phyloP scores from a whole-genome alignment of 371 early-diverging fungal species.

The Chytridium lagenaria region DNA sequence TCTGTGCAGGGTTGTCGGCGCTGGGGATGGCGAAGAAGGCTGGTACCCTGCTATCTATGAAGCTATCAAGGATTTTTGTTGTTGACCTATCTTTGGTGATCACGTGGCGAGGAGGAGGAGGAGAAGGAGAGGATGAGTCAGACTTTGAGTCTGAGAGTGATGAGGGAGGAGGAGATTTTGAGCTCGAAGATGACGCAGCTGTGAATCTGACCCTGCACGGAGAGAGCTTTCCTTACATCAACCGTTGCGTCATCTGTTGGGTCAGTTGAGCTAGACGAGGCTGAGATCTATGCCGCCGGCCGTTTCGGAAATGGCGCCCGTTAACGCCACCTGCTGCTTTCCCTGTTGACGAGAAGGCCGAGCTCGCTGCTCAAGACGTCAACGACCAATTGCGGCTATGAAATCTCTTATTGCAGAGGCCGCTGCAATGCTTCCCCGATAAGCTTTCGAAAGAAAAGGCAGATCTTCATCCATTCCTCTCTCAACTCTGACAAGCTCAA shows the following conservation, averaged over 20 bases:
- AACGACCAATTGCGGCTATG: neutral
- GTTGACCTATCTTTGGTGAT: neutral
- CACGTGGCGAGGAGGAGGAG: constrained; percentile 22
- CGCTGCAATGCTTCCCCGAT: neutral
- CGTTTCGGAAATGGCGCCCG: neutral
- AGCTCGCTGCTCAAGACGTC: neutral
- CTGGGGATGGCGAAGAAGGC: constrained; percentile 2
- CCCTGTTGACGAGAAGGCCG: neutral
- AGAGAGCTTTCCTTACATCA: neutral
- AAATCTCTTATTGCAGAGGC: neutral
- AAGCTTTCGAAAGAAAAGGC: neutral
- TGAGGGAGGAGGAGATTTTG: constrained; percentile 12
- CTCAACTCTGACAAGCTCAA: neutral
- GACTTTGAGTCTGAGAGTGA: neutral
- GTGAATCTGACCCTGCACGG: too few relatives aligned
- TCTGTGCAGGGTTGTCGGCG: neutral
- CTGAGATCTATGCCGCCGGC: neutral
- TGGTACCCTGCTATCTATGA: neutral
- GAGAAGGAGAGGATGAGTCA: constrained; percentile 15
- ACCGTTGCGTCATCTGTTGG: neutral
- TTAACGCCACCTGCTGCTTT: too few relatives aligned
- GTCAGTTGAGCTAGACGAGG: neutral
- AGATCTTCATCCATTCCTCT: neutral
- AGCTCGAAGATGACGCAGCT: neutral
- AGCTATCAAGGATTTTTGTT: neutral